Percentiles rank a stretch among this genome's conserved stretches.
Conservation (phyloP, 2,329 filamentous ascomycete species). For the Emergomyces orientalis region DNA sequence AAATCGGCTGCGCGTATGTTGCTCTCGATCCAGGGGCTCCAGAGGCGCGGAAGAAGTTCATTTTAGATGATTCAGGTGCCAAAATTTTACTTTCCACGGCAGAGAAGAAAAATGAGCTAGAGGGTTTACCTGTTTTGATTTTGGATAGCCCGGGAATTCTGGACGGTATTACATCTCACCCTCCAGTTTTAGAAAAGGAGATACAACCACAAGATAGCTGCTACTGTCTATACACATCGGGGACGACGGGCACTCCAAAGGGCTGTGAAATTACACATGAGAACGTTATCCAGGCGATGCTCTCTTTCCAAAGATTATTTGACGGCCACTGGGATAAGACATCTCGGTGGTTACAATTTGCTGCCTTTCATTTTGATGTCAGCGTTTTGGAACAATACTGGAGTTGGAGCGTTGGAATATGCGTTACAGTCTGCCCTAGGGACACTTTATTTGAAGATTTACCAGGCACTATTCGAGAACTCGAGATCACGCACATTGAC, state of each 20-base stretch:
- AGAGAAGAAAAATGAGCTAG: conserved; percentile 34
- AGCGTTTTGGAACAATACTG: conserved; percentile 90
- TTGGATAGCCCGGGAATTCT: conserved; percentile 36
- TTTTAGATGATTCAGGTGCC: conserved; percentile 62
- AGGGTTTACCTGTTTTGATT: conserved; percentile 36
- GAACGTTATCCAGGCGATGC: conserved; percentile 81
- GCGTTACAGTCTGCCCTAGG: conserved; percentile 69
- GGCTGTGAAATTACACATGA: conserved; percentile 82
- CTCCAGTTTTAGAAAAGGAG: conserved; percentile 26
- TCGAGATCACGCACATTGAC: conserved; percentile 82
- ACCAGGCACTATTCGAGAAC: conserved; percentile 57
- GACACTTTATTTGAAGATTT: conserved; percentile 82
- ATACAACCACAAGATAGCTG: conserved; percentile 50
- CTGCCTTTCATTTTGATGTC: conserved; percentile 89
- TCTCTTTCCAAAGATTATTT: conserved; percentile 75
- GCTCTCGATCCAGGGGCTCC: conserved; percentile 71
- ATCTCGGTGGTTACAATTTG: conserved; percentile 85
- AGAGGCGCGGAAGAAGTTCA: conserved; percentile 63
- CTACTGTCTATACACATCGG: conserved; percentile 81
- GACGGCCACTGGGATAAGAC: conserved; percentile 58
- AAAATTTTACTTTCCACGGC: conserved; percentile 52
- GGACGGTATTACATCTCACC: conserved; percentile 27
- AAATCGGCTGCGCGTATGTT: conserved; percentile 71
- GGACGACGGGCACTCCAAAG: conserved; percentile 78
- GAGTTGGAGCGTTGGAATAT: conserved; percentile 87